Percentiles rank a stretch among this genome's conserved stretches.
Evolutionary conservation across 176 grass and related monocot genomes (phyloP).

Genomic region (Oropetium thomaeum): DNA sequence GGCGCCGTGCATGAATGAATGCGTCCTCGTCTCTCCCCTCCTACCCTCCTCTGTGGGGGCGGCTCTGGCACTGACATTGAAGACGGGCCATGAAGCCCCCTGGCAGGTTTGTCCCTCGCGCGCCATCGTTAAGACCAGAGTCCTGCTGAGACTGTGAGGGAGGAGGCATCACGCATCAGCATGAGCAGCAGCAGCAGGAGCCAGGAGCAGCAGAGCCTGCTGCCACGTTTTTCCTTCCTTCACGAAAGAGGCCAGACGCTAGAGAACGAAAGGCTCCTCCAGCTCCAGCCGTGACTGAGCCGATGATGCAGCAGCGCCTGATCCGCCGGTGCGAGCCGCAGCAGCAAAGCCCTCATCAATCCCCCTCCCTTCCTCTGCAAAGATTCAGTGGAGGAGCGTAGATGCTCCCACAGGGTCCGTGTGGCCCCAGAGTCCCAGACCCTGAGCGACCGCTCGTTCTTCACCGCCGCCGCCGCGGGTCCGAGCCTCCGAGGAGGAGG

Average conservation of each 20-base stretch:
- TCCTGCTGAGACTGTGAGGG: no score
- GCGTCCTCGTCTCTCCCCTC: background rate
- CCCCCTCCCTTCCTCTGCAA: background rate
- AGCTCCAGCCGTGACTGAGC: background rate
- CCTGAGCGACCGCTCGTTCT: no score
- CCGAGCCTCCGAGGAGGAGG: no score
- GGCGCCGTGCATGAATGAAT: background rate
- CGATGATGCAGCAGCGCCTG: background rate
- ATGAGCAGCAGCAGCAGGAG: no score
- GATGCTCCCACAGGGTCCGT: no score
- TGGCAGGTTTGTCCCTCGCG: constrained; percentile 10
- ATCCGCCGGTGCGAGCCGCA: background rate
- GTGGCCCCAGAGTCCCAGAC: no score
- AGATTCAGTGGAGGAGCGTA: no score
- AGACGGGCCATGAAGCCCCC: background rate
- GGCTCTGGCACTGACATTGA: constrained; percentile 30
- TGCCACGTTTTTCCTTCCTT: no score
- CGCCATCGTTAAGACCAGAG: no score
- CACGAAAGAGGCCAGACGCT: constrained; percentile 1
- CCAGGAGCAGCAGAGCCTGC: no score
- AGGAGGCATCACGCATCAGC: no score
- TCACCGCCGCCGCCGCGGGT: background rate
- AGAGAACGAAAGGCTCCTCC: constrained; percentile 18
- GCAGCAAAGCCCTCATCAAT: background rate
- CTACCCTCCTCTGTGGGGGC: background rate